phyloP scores from a whole-genome alignment of 2,329 filamentous ascomycete species.

The Laburnicola sp. region DNA sequence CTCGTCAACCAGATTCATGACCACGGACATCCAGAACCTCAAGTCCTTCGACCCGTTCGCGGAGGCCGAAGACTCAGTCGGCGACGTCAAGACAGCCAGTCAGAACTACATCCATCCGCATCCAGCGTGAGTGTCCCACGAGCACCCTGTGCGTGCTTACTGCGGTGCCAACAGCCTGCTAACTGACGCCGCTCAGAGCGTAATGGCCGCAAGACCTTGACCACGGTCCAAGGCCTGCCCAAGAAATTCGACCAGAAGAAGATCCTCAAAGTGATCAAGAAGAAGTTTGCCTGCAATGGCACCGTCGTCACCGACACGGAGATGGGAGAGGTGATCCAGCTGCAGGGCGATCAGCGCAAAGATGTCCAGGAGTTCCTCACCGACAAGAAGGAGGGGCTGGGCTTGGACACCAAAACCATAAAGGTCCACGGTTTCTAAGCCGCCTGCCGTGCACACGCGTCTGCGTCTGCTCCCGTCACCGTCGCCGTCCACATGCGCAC shows the following conservation, averaged over 20 bases:
- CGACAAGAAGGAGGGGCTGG: conserved; percentile 93
- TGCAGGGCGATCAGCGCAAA: conserved; percentile 98
- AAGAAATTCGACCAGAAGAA: conserved; percentile 99
- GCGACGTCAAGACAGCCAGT: conserved; percentile 83
- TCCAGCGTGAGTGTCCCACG: conserved; percentile 72
- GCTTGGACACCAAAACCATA: conserved; percentile 94
- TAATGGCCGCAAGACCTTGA: conserved; percentile 99
- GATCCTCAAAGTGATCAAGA: conserved; percentile 99
- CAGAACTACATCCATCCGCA: conserved; percentile 99
- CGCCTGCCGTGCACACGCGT: conserved; percentile 1
- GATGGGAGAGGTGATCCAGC: conserved; percentile 99
- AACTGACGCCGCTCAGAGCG: conserved; percentile 69
- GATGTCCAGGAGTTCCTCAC: conserved; percentile 97
- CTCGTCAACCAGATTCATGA: conserved; percentile 39
- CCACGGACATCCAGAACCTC: conserved; percentile 52
- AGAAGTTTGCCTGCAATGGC: conserved; percentile 99
- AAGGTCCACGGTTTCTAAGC: conserved; percentile 64
- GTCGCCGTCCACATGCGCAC: not conserved
- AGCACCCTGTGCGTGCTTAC: not conserved
- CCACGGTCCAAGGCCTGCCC: conserved; percentile 96
- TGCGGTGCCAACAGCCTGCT: conserved; percentile 37
- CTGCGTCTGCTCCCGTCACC: conserved; percentile 3
- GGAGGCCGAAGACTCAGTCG: conserved; percentile 99
- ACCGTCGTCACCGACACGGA: conserved; percentile 94
- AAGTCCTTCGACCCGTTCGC: conserved; percentile 85